Percentiles rank a stretch among this genome's conserved stretches.
These are phyloP conservation scores for Trichoderma simmonsii DNA, from an alignment of 2,329 filamentous ascomycete species.

Conservation along the genomic window DNA sequence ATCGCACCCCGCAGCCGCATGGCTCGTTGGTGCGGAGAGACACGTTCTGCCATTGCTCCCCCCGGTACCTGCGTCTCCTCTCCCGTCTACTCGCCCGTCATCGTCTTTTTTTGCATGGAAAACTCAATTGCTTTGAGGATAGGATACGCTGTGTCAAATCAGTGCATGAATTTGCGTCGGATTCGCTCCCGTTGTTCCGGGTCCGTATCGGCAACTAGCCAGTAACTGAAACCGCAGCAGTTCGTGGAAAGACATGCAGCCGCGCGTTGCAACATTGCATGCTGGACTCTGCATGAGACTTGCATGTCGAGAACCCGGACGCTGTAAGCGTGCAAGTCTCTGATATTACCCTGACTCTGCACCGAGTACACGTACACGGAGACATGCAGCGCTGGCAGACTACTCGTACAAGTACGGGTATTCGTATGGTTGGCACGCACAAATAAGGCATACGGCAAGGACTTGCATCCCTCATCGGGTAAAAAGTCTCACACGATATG, in stretches of 20 bases:
- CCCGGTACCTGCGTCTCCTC: conserved; percentile 12
- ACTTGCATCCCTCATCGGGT: conserved; percentile 13
- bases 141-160: background rate
- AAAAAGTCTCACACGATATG: background rate
- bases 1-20: conserved; percentile 10
- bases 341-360: background rate
- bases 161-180: background rate
- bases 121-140: background rate
- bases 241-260: background rate
- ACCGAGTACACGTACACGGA: background rate
- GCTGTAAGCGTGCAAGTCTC: background rate
- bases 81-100: background rate
- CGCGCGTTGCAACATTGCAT: background rate
- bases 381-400: background rate
- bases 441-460: conserved; percentile 3
- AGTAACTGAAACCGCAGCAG: background rate
- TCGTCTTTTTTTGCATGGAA: background rate
- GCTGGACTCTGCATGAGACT: background rate
- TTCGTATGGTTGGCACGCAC: background rate
- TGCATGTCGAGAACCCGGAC: background rate
- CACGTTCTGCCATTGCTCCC: background rate
- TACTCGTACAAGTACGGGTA: background rate
- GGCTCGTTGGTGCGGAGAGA: conserved; percentile 13
- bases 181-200: background rate
- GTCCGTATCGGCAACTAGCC: background rate